phyloP scores from a whole-genome alignment of 2,329 filamentous ascomycete genomes.

The Cladophialophora chaetospira region DNA sequence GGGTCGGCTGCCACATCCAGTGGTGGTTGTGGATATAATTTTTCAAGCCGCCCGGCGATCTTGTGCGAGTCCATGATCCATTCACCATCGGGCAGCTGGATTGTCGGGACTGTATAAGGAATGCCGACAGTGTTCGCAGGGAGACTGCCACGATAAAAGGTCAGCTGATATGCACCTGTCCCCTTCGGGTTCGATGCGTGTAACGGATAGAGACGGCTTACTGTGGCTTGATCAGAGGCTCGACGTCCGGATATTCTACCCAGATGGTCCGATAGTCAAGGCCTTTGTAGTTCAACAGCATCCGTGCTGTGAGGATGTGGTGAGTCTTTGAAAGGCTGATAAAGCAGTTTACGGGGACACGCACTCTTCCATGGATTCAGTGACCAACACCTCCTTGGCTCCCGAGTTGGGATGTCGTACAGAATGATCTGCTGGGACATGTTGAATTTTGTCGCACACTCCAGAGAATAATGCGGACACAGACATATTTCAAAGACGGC shows the following conservation, averaged over 20 bases:
- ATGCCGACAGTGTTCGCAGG: not conserved
- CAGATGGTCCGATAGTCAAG: slow-evolving; percentile 3
- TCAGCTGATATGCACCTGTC: not conserved
- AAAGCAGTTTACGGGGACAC: not conserved
- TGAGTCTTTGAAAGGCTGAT: not conserved
- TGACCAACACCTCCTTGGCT: slow-evolving; percentile 3
- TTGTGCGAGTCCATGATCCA: slow-evolving; percentile 10
- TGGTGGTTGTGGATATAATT: not conserved
- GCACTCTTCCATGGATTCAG: slow-evolving; percentile 7
- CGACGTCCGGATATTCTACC: slow-evolving; percentile 10
- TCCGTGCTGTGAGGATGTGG: not conserved
- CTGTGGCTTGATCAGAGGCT: slow-evolving; percentile 3
- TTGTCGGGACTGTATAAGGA: slow-evolving; percentile 11
- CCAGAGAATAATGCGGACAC: no score
- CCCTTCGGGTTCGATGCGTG: no score
- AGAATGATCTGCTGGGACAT: not conserved
- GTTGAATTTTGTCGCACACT: no score
- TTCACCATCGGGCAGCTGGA: not conserved
- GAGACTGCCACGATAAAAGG: not conserved
- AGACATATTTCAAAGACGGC: no score
- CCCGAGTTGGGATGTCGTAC: not conserved
- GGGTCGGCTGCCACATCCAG: not conserved
- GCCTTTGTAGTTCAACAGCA: slow-evolving; percentile 6
- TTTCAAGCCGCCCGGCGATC: slow-evolving; percentile 3
- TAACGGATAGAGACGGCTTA: not conserved